Evolutionary conservation across 2,329 filamentous ascomycete genomes (phyloP), one percentile per base, ranked within the genome.

Genomic region (Lithohypha guttulata): DNA sequence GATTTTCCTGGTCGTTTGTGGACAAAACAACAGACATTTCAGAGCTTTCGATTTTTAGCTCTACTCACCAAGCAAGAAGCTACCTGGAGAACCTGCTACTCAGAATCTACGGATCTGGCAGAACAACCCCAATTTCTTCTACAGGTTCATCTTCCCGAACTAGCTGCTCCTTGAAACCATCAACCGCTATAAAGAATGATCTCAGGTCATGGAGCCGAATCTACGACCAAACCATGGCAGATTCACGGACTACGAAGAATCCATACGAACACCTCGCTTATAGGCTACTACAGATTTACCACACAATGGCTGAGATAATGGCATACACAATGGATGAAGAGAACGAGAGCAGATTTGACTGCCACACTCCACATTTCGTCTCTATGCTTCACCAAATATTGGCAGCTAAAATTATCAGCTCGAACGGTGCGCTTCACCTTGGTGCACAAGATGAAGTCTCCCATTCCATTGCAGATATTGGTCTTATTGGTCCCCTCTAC

Each of bases 261-360:
- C 30, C 39, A 2, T 34, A 35, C 11, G 36, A 48, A 2, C 42
- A 49, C 13, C 42, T 52, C 2, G 43, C 42, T n/a, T 46, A 60
- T 30, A 39, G 43, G 1, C 42, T 69, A 1, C 48, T 71, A 0
- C 44, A 38, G 3, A 41, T 57, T 2, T 64, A 69, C 41, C 55
- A 69, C 46, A 15, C 25, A 3, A 18, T 25, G 14, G 15, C 34
- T 6, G 22, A 4, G 10, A 14, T 37, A 20, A 42, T 42, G 50
- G 57, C 3, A 59, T 59, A 0, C 60, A 56, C 17, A 33, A 51
- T 64, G 0, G 43, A 43, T 1, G 42, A 45, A 2, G 30, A 35
- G 6, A 51, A 59, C 7, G 50, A 59, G 40, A 43, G 43, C 15
- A 36, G 43, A 1, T 58, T 53, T 28, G 56, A 57, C 29, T 10